Percentiles rank a stretch among this genome's conserved stretches.
Conservation (phyloP, 176 grass and related monocot genomes). For the Aegilops bicornis region DNA sequence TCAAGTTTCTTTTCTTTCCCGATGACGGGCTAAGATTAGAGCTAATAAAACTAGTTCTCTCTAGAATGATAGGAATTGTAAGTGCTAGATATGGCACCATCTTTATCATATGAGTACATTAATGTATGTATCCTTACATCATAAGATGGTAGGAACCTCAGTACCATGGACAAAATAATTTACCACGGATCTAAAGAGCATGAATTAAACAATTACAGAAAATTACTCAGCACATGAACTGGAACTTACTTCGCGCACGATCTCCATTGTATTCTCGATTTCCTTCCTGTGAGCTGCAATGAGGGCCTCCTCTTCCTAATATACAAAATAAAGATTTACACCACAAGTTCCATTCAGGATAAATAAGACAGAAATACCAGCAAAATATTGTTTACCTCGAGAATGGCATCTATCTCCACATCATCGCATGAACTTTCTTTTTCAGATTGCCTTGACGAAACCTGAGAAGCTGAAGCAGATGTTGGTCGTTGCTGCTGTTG, state of each 20-base stretch:
- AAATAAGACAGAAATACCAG: conserved; percentile 5
- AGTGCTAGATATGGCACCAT: not conserved
- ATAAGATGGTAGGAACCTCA: not conserved
- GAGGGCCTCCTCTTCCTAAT: conserved; percentile 94
- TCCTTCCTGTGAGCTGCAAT: conserved; percentile 99
- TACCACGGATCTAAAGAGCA: conserved; percentile 7
- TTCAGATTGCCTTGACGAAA: conserved; percentile 61
- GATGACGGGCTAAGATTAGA: not conserved
- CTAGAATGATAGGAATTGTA: not conserved
- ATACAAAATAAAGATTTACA: conserved; percentile 27
- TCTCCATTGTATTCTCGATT: conserved; percentile 99
- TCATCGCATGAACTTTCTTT: conserved; percentile 84
- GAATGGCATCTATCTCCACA: conserved; percentile 88
- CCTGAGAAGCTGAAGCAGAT: conserved; percentile 49
- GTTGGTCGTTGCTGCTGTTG: conserved; percentile 61
- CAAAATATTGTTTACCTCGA: conserved; percentile 70
- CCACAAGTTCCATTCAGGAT: not conserved
- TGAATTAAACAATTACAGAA: not conserved
- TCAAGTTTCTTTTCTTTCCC: not conserved
- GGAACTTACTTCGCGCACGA: conserved; percentile 84
- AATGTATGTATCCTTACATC: not conserved
- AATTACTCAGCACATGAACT: not conserved
- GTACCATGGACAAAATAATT: not conserved
- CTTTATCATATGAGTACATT: not conserved
- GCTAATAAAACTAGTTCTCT: not conserved